A percentile compares a stretch with the other conserved stretches of the same genome.
phyloP scores from a whole-genome alignment of 192 early-diverging fungal genomes.

The Glomus cerebriforme region DNA sequence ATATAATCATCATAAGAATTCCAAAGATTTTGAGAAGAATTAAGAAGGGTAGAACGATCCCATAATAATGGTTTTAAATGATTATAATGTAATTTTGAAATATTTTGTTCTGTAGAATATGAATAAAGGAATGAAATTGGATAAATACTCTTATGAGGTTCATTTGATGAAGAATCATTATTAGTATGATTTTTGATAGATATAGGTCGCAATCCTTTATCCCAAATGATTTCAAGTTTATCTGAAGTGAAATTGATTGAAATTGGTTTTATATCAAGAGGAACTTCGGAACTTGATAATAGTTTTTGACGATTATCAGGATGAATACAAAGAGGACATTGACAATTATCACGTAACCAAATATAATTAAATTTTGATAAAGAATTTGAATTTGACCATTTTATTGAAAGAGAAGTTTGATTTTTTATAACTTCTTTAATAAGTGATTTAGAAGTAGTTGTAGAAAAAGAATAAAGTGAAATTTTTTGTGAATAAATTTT shows the following conservation, averaged over 20 bases:
- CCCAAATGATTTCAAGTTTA: slow-evolving; percentile 48
- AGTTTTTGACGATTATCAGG: slow-evolving; percentile 58
- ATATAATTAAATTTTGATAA: slow-evolving; percentile 35
- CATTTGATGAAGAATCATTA: neutral
- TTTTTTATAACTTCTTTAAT: neutral
- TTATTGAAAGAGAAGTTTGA: neutral
- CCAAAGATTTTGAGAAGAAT: slow-evolving; percentile 47
- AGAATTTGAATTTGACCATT: slow-evolving; percentile 18
- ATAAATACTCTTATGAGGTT: slow-evolving; percentile 39
- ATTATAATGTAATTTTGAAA: slow-evolving; percentile 33
- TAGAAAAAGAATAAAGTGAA: neutral
- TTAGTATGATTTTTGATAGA: no score
- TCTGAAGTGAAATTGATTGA: slow-evolving; percentile 20
- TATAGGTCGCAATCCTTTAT: slow-evolving; percentile 42
- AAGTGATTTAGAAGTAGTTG: neutral
- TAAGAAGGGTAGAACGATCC: slow-evolving; percentile 39
- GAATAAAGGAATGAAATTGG: slow-evolving; percentile 37
- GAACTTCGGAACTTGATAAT: slow-evolving; percentile 54
- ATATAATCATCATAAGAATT: slow-evolving; percentile 61
- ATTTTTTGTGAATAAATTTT: neutral
- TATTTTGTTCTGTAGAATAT: slow-evolving; percentile 31
- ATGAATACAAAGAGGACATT: slow-evolving; percentile 58
- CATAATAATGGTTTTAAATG: slow-evolving; percentile 43
- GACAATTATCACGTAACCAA: slow-evolving; percentile 67
- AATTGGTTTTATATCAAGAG: slow-evolving; percentile 45